These are phyloP conservation scores for Friedmanniomyces endolithicus DNA, from an alignment of 495 filamentous ascomycete species.

Conservation along the genomic window DNA sequence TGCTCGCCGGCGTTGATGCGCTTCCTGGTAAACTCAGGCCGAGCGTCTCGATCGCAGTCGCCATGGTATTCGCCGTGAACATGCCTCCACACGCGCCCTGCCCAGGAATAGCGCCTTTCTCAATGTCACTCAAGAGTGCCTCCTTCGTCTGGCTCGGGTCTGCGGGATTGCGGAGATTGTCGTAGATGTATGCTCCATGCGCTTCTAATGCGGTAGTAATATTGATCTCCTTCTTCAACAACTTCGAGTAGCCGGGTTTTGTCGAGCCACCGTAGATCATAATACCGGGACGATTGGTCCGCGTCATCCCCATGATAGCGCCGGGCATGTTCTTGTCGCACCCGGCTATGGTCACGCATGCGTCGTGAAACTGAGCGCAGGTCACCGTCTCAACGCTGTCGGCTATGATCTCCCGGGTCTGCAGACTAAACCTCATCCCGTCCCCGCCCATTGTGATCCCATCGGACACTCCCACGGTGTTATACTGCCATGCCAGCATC, in stretches of 20 bases:
- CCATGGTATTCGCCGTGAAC: conserved; percentile 98
- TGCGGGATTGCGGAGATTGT: conserved; percentile 46
- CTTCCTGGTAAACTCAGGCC: conserved; percentile 82
- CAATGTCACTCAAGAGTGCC: conserved; percentile 79
- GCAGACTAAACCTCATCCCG: conserved; percentile 95
- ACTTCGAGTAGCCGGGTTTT: conserved; percentile 65
- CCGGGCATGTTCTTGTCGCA: conserved; percentile 99
- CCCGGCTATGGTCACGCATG: conserved; percentile 86
- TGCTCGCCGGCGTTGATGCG: conserved; percentile 75
- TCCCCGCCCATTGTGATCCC: conserved; percentile 95
- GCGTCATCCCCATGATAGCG: conserved; percentile 65
- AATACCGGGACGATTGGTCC: conserved; percentile 79
- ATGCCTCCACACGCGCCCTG: conserved; percentile 92
- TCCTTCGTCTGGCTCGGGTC: conserved; percentile 50
- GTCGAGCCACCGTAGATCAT: conserved; percentile 90
- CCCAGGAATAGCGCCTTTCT: conserved; percentile 75
- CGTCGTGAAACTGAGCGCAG: conserved; percentile 65
- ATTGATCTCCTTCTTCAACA: conserved; percentile 72
- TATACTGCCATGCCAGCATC: conserved; percentile 89
- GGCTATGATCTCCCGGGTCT: conserved; percentile 87
- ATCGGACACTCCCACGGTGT: conserved; percentile 88
- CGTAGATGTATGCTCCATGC: conserved; percentile 73
- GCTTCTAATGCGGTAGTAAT: conserved; percentile 87
- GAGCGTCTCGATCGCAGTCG: conserved; percentile 91
- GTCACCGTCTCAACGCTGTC: conserved; percentile 91